Conservation (phyloP, 176 grass and related monocot genomes). For the Tillandsia fasciculata region DNA sequence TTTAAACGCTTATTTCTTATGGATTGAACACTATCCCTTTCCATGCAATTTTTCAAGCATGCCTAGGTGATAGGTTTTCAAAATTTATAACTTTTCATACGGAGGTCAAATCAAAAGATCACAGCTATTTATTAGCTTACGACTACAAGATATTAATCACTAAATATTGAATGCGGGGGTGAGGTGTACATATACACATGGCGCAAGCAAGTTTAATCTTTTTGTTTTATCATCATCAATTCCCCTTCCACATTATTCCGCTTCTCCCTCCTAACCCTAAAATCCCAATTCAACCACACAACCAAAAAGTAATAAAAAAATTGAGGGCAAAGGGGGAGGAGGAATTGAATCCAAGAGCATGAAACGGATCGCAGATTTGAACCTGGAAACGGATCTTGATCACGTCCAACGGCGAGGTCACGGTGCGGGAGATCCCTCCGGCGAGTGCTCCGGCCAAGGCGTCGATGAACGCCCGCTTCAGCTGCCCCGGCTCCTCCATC, state of each 20-base stretch:
- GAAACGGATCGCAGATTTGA: neutral
- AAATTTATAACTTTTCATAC: too few relatives aligned
- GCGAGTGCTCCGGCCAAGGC: constrained; percentile 67
- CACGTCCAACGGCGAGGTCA: constrained; percentile 92
- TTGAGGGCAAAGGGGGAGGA: neutral
- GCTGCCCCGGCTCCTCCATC: constrained; percentile 53
- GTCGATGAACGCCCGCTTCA: constrained; percentile 64
- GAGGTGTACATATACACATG: too few relatives aligned
- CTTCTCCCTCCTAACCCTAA: neutral
- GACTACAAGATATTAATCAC: too few relatives aligned
- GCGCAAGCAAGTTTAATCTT: too few relatives aligned
- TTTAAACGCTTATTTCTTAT: neutral
- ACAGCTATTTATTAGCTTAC: too few relatives aligned
- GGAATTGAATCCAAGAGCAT: neutral
- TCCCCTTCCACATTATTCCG: neutral
- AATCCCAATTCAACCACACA: neutral
- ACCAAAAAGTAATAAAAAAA: neutral
- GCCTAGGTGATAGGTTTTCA: too few relatives aligned
- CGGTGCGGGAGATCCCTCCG: constrained; percentile 77
- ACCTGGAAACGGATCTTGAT: constrained; percentile 99
- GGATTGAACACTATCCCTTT: too few relatives aligned
- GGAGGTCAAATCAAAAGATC: too few relatives aligned
- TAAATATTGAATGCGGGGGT: too few relatives aligned
- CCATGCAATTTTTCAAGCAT: too few relatives aligned
- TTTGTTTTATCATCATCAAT: neutral